These are phyloP conservation scores for Debaryomyces sp. DNA, from an alignment of 1,139 yeast genomes.

Conservation along the genomic window DNA sequence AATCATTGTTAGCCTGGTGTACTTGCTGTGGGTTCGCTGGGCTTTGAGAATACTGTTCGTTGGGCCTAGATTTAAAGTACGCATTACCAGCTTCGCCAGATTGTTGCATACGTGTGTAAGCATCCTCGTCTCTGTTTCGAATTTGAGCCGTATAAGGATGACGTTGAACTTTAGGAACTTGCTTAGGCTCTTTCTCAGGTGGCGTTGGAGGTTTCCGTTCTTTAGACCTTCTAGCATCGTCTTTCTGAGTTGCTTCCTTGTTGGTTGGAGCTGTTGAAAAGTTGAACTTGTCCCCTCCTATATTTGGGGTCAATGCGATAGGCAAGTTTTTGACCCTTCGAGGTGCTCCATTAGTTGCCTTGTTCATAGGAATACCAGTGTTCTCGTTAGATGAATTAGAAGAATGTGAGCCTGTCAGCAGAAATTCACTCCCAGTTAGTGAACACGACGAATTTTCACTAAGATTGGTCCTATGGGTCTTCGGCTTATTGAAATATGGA, in stretches of 20 bases:
- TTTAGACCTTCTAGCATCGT: not conserved
- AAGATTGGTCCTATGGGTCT: not conserved
- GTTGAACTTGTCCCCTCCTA: conserved; percentile 1
- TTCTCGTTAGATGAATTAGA: conserved; percentile 34
- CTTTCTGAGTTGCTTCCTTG: not conserved
- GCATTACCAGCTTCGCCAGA: not conserved
- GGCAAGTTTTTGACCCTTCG: conserved; percentile 11
- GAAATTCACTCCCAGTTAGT: conserved; percentile 35
- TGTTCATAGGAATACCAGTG: not conserved
- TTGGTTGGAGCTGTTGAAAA: not conserved
- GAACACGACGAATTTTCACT: conserved; percentile 18
- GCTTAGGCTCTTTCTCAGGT: not conserved
- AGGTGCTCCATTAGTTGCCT: conserved; percentile 7
- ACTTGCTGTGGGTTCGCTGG: not conserved
- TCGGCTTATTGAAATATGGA: conserved; percentile 7
- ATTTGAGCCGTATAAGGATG: not conserved
- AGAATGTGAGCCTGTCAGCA: conserved; percentile 35
- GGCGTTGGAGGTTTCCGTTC: conserved; percentile 4
- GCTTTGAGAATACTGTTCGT: not conserved
- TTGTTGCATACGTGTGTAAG: not conserved
- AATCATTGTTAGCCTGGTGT: not conserved
- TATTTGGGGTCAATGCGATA: conserved; percentile 13
- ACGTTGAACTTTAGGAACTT: not conserved
- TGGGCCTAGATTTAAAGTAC: not conserved
- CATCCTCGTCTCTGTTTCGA: not conserved